Evolutionary conservation across 2,329 filamentous ascomycete genomes (phyloP).

Genomic region (Fusarium humuli): DNA sequence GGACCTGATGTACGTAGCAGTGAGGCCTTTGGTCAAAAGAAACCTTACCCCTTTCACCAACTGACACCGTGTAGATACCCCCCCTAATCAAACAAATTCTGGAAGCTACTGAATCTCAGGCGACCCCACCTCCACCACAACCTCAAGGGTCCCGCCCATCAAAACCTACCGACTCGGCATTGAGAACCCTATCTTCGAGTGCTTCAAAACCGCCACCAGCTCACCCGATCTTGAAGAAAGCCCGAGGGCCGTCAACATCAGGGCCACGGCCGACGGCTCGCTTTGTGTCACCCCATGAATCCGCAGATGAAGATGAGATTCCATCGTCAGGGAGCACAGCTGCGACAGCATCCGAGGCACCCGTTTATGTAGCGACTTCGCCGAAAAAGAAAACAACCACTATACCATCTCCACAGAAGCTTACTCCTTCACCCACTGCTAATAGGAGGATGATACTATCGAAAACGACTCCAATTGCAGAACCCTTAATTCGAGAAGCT

Average conservation of each 20-base stretch:
- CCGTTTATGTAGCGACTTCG: slow-evolving; percentile 43
- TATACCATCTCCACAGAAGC: slow-evolving; percentile 51
- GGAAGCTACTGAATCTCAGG: slow-evolving; percentile 38
- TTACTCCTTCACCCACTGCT: slow-evolving; percentile 57
- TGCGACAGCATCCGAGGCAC: slow-evolving; percentile 49
- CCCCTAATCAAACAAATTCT: slow-evolving; percentile 48
- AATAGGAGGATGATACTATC: slow-evolving; percentile 61
- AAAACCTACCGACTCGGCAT: slow-evolving; percentile 39
- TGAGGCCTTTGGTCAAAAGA: neutral
- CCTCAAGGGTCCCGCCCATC: slow-evolving; percentile 30
- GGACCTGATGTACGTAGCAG: slow-evolving; percentile 57
- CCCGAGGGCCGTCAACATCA: slow-evolving; percentile 63
- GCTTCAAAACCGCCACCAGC: slow-evolving; percentile 59
- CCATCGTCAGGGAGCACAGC: slow-evolving; percentile 57
- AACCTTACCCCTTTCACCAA: slow-evolving; percentile 2
- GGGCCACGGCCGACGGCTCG: slow-evolving; percentile 69
- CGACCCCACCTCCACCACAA: slow-evolving; percentile 26
- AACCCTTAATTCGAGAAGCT: slow-evolving; percentile 49
- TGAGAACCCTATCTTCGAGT: slow-evolving; percentile 54
- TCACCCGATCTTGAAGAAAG: slow-evolving; percentile 71
- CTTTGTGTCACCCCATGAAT: slow-evolving; percentile 67
- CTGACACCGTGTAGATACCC: slow-evolving; percentile 44
- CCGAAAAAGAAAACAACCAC: slow-evolving; percentile 46
- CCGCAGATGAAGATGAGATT: slow-evolving; percentile 58
- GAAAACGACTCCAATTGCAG: slow-evolving; percentile 51